Conservation (phyloP, 2,329 filamentous ascomycete species). For the Fusarium brachygibbosum region DNA sequence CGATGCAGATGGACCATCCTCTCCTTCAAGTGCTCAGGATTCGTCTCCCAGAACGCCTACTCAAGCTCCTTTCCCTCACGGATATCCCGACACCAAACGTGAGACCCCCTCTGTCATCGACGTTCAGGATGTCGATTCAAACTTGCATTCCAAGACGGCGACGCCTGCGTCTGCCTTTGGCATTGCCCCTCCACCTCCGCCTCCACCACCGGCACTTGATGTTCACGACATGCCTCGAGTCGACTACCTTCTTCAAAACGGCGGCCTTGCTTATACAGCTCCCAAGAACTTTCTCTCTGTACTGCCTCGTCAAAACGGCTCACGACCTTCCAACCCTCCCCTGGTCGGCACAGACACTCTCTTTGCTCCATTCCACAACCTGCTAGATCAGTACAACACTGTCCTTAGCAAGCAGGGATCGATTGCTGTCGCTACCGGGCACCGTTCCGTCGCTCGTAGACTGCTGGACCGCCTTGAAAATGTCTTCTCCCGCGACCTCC, state of each 20-base stretch:
- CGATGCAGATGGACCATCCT: conserved; percentile 59
- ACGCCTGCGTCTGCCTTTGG: conserved; percentile 55
- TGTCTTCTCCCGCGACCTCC: conserved; percentile 93
- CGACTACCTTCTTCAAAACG: conserved; percentile 92
- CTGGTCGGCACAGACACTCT: conserved; percentile 77
- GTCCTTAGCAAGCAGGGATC: conserved; percentile 89
- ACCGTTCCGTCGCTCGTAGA: conserved; percentile 91
- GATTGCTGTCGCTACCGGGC: conserved; percentile 93
- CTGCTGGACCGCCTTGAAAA: conserved; percentile 91
- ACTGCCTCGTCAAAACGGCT: conserved; percentile 69
- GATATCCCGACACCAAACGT: conserved; percentile 58
- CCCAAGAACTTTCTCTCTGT: conserved; percentile 80
- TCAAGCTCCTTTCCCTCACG: conserved; percentile 64
- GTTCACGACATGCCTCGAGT: conserved; percentile 82
- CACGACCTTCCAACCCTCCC: conserved; percentile 72
- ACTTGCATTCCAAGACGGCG: conserved; percentile 56
- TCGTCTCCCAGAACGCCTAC: conserved; percentile 74
- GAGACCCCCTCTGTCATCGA: conserved; percentile 54
- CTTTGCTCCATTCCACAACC: conserved; percentile 84
- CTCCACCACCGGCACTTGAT: conserved; percentile 82
- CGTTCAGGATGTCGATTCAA: conserved; percentile 54
- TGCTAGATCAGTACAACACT: conserved; percentile 87
- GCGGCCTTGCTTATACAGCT: conserved; percentile 79
- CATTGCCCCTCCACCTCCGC: conserved; percentile 63
- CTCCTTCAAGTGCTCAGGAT: conserved; percentile 63